Base-by-base conservation (phyloP, 2,329 filamentous ascomycete genomes). In the Aureobasidium sp. region DNA sequence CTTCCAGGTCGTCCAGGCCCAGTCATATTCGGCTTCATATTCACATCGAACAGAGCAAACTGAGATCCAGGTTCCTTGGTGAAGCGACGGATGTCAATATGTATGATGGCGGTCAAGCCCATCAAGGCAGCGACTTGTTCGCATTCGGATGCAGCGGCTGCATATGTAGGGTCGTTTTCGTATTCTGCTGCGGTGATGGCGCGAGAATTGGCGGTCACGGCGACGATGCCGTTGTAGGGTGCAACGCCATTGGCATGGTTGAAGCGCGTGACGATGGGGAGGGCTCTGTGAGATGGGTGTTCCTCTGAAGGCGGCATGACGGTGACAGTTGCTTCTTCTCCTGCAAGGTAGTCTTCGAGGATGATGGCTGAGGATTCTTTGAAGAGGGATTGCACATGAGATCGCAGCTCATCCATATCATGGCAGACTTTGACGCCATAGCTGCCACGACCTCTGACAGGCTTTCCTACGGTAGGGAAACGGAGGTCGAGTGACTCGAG, bases 11-110 rank as follows among this genome's bases (percentile, higher is more conserved):
- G 70, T 3, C 78, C 78, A 3, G 78, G 77, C 0, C 78, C 79
- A 5, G 77, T 79, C 73, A 78, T 78, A 50, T 79, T 78, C n/a
- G 78, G 78, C 66, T 81, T 81, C 76, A 81, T 79, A 60, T 81
- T 81, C 13, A 81, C 72, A 67, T 82, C 78, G 64, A 81, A 81
- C 21, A 81, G 67, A 0, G 76, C 76, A 69, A 81, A 81, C 2
- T 69, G 68, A 0, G 69, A 71, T 0, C 69, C 69, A 6, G 55
- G 54, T n/a, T 62, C 49, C 2, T 71, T 61, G 3, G 63, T 62
- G 37, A 76, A 74, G 10, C 78, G 71, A 16, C 78, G 71, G 0
- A 79, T 72, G 65, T 82, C 79, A 48, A 82, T 77, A 0, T 77
- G 71, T 29, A 81, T 78, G 0, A 76, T 76, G 1, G 78, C 77